Conservation (phyloP, 345 rosid genomes). For the Eucalyptus curtisii region DNA sequence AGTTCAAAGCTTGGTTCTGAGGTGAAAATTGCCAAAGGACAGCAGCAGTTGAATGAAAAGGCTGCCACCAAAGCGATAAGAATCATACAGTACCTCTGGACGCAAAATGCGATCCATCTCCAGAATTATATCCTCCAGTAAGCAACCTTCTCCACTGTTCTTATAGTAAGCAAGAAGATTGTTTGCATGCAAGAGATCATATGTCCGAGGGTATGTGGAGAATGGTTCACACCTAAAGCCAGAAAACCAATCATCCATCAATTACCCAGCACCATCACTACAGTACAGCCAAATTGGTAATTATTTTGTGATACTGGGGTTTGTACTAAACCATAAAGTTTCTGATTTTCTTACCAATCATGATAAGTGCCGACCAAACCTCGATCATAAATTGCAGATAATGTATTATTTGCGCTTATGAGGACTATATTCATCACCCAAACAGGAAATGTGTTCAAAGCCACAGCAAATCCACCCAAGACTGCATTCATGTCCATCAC, state of each 20-base stretch:
- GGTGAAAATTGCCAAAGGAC: not conserved
- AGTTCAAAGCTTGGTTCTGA: not conserved
- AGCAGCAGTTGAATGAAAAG: not conserved
- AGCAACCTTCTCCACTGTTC: slow-evolving; percentile 45
- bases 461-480: slow-evolving; percentile 71
- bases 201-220: slow-evolving; percentile 89
- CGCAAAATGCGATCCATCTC: slow-evolving; percentile 89
- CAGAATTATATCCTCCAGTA: slow-evolving; percentile 70
- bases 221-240: slow-evolving; percentile 80
- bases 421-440: slow-evolving; percentile 98
- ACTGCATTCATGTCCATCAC: slow-evolving; percentile 90
- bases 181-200: slow-evolving; percentile 73
- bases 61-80: not conserved
- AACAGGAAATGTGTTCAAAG: slow-evolving; percentile 50
- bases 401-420: slow-evolving; percentile 47
- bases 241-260: not conserved
- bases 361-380: slow-evolving; percentile 77
- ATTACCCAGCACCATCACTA: not conserved
- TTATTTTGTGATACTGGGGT: not conserved
- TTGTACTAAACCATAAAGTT: not conserved
- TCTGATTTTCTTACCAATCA: slow-evolving; percentile 53
- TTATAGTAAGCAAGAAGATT: slow-evolving; percentile 52
- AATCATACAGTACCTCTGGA: slow-evolving; percentile 46
- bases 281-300: not conserved
- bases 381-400: slow-evolving; percentile 63